A percentile compares a stretch with the other conserved stretches of the same genome.
phyloP scores from a whole-genome alignment of 139 green algal species.

The Auxenochlorella pyrenoidosa region DNA sequence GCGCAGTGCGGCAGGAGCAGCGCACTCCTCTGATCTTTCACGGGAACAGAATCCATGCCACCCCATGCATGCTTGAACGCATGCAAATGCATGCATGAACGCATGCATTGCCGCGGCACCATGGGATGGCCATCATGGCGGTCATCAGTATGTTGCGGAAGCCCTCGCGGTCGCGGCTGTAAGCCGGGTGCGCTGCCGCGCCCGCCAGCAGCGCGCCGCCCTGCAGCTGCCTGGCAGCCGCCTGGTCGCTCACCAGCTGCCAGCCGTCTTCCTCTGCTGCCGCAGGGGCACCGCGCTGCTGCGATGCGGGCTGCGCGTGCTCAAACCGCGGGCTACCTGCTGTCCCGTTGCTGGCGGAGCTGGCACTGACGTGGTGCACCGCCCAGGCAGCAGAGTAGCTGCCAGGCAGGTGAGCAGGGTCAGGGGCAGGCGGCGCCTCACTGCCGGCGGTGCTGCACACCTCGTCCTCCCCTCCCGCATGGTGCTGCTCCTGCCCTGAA shows the following conservation, averaged over 20 bases:
- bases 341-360: neutral
- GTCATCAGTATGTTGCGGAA: conserved; percentile 59
- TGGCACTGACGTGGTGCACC: neutral
- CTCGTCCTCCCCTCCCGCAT: neutral
- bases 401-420: conserved; percentile 26
- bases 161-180: conserved; percentile 32
- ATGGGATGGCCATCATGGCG: conserved; percentile 66
- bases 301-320: neutral
- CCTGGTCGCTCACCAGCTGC: conserved; percentile 42
- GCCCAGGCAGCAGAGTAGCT: conserved; percentile 17
- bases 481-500: neutral
- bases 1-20: too few relatives aligned
- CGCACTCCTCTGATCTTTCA: too few relatives aligned
- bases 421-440: neutral
- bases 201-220: conserved; percentile 23
- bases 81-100: too few relatives aligned
- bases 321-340: neutral
- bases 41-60: too few relatives aligned
- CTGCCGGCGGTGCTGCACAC: neutral
- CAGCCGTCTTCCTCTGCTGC: conserved; percentile 8
- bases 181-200: neutral
- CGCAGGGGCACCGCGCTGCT: neutral
- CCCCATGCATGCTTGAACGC: too few relatives aligned
- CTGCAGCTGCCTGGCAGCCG: conserved; percentile 20
- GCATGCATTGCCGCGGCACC: too few relatives aligned